Conservation (phyloP, 371 early-diverging fungal genomes). For the Rhizopus microsporus region DNA sequence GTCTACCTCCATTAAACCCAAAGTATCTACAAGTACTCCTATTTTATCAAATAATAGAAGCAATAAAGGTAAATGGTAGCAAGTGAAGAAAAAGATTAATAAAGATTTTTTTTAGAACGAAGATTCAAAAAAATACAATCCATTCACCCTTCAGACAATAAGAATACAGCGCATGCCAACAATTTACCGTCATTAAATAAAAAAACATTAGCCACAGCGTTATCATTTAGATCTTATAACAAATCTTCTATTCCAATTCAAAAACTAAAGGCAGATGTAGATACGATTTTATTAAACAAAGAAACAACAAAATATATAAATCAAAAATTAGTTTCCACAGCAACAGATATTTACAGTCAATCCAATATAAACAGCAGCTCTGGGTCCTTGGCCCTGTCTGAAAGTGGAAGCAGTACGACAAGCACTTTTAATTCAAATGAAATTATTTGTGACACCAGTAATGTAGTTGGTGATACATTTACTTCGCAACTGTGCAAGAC, state of each 20-base stretch:
- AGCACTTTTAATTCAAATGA: background rate
- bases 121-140: too few relatives aligned
- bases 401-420: background rate
- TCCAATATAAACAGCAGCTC: background rate
- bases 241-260: background rate
- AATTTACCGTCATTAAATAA: background rate
- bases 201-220: background rate
- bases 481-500: background rate
- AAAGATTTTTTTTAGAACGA: too few relatives aligned
- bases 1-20: constrained; percentile 4
- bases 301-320: background rate
- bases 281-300: background rate
- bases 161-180: background rate
- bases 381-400: background rate
- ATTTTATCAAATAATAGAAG: background rate
- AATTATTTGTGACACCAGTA: background rate
- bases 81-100: too few relatives aligned
- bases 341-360: background rate
- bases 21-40: constrained; percentile 7
- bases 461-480: background rate
- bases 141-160: too few relatives aligned
- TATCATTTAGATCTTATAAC: background rate
- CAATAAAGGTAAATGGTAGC: background rate
- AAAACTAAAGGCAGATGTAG: background rate
- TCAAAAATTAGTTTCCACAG: too few relatives aligned